These are phyloP conservation scores for Phytophthora melonis DNA, from an alignment of 352 stramenopile species.

Conservation along the genomic window DNA sequence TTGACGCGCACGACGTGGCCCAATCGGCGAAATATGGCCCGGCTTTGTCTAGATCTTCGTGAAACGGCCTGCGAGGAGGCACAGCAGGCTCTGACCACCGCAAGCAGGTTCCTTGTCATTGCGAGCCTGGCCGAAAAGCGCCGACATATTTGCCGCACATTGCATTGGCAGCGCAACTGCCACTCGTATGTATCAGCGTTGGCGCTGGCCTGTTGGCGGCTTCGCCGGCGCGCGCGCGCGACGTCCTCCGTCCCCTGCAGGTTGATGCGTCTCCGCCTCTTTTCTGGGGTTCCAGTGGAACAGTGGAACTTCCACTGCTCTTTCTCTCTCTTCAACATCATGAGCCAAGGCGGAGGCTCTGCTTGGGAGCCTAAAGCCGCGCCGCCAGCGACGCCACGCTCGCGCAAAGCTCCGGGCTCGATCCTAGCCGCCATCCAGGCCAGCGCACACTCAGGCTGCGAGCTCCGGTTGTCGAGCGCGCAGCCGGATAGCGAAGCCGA, in stretches of 20 bases:
- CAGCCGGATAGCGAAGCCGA: no score
- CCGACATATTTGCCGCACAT: no score
- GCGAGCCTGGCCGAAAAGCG: not conserved
- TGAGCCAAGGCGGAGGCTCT: not conserved
- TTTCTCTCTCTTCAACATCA: slow-evolving; percentile 21
- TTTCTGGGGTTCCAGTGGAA: slow-evolving; percentile 15
- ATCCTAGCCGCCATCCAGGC: not conserved
- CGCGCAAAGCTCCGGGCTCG: slow-evolving; percentile 7
- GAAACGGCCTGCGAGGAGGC: not conserved
- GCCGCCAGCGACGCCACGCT: not conserved
- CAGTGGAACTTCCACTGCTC: no score
- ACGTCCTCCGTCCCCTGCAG: not conserved
- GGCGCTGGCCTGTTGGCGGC: not conserved
- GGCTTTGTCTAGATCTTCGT: not conserved
- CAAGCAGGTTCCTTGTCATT: not conserved
- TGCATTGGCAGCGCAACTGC: not conserved
- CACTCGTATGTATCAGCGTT: not conserved
- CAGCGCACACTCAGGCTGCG: not conserved
- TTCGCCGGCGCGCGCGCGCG: not conserved
- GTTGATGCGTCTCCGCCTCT: slow-evolving; percentile 6
- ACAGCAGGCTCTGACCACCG: not conserved
- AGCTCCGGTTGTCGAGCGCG: not conserved
- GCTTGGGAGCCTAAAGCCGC: not conserved
- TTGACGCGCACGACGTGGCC: not conserved
- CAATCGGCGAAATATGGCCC: not conserved